A percentile compares a stretch with the other conserved stretches of the same genome.
Conservation (phyloP, 495 filamentous ascomycete genomes). For the Neurospora sp. region DNA sequence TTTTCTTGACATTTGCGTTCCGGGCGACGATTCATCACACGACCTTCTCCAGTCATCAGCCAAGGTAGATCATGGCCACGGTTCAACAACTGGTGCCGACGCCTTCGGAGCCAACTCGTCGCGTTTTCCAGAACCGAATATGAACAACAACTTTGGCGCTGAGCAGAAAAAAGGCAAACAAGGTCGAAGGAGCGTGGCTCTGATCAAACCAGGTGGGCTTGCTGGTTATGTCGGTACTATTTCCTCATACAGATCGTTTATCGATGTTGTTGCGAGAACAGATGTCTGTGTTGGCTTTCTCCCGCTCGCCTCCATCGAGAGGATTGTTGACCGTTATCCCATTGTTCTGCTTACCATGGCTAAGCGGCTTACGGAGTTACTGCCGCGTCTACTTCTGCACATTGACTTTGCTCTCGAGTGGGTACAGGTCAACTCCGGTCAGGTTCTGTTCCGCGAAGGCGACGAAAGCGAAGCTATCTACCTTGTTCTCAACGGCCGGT, state of each 20-base stretch:
- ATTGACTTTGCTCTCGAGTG: constrained; percentile 98
- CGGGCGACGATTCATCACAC: constrained; percentile 22
- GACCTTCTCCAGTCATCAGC: constrained; percentile 26
- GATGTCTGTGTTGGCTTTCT: constrained; percentile 98
- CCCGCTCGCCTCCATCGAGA: constrained; percentile 73
- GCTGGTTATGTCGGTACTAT: constrained; percentile 91
- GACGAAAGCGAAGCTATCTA: constrained; percentile 99
- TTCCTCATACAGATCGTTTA: constrained; percentile 90
- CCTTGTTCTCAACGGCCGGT: constrained; percentile 86
- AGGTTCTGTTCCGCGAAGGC: constrained; percentile 85
- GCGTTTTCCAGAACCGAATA: constrained; percentile 7
- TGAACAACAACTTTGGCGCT: constrained; percentile 8
- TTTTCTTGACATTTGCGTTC: constrained; percentile 79
- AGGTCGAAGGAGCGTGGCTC: constrained; percentile 56
- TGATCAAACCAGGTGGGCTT: constrained; percentile 91
- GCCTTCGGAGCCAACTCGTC: constrained; percentile 17
- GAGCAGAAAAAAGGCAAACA: constrained; percentile 11
- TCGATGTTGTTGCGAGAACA: constrained; percentile 93
- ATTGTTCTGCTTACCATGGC: constrained; percentile 91
- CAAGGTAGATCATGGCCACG: constrained; percentile 2
- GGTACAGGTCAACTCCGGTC: constrained; percentile 90
- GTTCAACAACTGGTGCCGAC: constrained; percentile 12
- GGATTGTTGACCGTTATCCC: constrained; percentile 84
- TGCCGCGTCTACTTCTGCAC: constrained; percentile 87
- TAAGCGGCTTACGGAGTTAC: constrained; percentile 77